phyloP scores from a whole-genome alignment of 2,329 filamentous ascomycete genomes.

The Botrytis deweyae region DNA sequence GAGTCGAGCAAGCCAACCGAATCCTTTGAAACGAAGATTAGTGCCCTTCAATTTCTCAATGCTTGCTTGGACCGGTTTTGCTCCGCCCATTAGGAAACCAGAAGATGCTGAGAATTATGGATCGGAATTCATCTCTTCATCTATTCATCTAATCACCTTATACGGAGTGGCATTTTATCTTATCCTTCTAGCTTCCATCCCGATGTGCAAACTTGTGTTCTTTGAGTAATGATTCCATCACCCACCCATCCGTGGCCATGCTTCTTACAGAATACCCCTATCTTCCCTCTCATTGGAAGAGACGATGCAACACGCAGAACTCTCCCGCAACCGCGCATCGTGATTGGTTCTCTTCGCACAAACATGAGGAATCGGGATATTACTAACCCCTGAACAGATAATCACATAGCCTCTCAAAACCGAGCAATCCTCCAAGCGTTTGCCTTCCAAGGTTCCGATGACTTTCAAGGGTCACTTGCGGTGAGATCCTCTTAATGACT shows the following conservation, averaged over 20 bases:
- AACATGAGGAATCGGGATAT: neutral
- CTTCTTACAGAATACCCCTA: neutral
- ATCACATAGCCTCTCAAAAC: neutral
- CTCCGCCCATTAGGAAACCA: neutral
- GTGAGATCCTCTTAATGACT: slow-evolving; percentile 9
- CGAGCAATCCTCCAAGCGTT: slow-evolving; percentile 18
- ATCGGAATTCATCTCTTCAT: neutral
- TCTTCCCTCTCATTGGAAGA: neutral
- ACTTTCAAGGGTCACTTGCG: neutral
- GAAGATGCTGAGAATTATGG: neutral
- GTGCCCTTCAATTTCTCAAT: slow-evolving; percentile 9
- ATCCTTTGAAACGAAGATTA: slow-evolving; percentile 10
- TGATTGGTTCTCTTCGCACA: neutral
- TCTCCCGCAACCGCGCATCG: too few relatives aligned
- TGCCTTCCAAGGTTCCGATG: neutral
- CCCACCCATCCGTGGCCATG: too few relatives aligned
- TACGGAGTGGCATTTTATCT: neutral
- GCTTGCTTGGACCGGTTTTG: slow-evolving; percentile 11
- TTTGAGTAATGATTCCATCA: neutral
- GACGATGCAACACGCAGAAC: neutral
- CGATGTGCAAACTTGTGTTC: neutral
- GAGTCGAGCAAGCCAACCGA: slow-evolving; percentile 4
- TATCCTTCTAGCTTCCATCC: neutral
- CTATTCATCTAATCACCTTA: neutral
- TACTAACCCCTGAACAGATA: neutral